Evolutionary conservation across 1,284 basidiomycete genomes (phyloP).

Genomic region (Pascua guehoae): DNA sequence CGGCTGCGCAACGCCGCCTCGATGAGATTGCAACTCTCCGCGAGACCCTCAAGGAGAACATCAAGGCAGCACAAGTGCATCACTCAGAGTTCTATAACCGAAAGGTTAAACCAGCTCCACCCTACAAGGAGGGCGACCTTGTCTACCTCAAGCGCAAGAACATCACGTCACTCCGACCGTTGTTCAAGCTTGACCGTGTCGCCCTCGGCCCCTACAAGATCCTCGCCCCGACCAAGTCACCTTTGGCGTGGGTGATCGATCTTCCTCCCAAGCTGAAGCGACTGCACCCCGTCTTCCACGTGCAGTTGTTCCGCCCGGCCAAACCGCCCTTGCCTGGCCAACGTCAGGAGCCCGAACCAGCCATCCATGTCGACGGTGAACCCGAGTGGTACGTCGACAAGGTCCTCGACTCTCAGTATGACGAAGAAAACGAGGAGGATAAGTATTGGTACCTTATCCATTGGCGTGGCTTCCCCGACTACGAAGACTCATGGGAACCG

Average conservation of each 20-base stretch:
- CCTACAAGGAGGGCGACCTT: slow-evolving; percentile 31
- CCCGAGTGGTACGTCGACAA: slow-evolving; percentile 23
- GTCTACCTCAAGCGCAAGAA: slow-evolving; percentile 48
- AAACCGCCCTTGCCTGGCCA: slow-evolving; percentile 36
- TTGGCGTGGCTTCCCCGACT: too few relatives aligned
- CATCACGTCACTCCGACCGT: slow-evolving; percentile 47
- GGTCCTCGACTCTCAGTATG: too few relatives aligned
- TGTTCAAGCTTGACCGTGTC: slow-evolving; percentile 47
- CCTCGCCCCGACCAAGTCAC: neutral
- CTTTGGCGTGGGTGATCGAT: slow-evolving; percentile 30
- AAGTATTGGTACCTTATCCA: too few relatives aligned
- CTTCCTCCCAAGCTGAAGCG: slow-evolving; percentile 35
- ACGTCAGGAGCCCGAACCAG: slow-evolving; percentile 31
- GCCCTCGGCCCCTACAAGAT: slow-evolving; percentile 48
- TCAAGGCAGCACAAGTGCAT: neutral
- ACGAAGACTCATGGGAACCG: too few relatives aligned
- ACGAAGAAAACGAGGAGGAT: too few relatives aligned
- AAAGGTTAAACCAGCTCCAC: neutral
- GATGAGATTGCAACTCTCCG: neutral
- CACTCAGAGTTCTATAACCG: neutral
- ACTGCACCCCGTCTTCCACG: slow-evolving; percentile 52
- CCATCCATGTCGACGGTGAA: slow-evolving; percentile 31
- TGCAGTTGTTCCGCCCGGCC: slow-evolving; percentile 43
- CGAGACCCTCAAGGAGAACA: neutral
- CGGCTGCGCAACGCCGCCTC: neutral